Evolutionary conservation across 2,329 filamentous ascomycete genomes (phyloP), one percentile per base, ranked within the genome.

Genomic region (Thelonectria rubi): DNA sequence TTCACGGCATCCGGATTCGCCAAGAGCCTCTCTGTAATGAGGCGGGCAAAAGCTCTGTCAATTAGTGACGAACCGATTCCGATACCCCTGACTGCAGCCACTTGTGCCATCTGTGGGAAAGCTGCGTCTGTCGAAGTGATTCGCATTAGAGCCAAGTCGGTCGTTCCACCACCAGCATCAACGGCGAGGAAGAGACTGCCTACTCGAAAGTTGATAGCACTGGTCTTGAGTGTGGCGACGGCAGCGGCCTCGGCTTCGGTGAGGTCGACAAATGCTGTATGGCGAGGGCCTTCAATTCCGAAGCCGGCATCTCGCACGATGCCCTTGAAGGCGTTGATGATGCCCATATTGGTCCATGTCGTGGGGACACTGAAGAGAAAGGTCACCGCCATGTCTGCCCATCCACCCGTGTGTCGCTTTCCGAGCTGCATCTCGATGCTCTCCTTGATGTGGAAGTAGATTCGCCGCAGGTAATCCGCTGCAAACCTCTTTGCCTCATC

Each of bases 281-380:
- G 81, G 1, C 64, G 63, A 0, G 66, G 68, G 0, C 80, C 77
- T 17, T 79, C 79, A 2, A 68, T 57, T 1, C 82, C 84, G 62
- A 85, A 87, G 0, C 84, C 84, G 1, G 83, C 81, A 15, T 76
- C 71, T 14, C 70, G 67, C 3, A 86, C 80, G 30, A 84, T 79
- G 1, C 68, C 67, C 59, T 82, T 82, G 73, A 85, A 86, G 5
- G 71, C 73, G 69, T 86, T 84, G 52, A 86, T 80, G 2, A 81
- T 80, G 8, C 78, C 77, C 59, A 82, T 75, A 2, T 75, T 81
- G 10, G 76, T 78, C 84, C 84, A 87, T 0, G 84, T 86, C 1
- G 84, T 87, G 0, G 85, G 85, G 1, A 86, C 83, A 47, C 81
- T 84, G 72, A 87, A 87, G 9, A 86, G 73, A 65, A 86, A 87